phyloP scores from a whole-genome alignment of 345 rosid species.

The Melaleuca alternifolia region DNA sequence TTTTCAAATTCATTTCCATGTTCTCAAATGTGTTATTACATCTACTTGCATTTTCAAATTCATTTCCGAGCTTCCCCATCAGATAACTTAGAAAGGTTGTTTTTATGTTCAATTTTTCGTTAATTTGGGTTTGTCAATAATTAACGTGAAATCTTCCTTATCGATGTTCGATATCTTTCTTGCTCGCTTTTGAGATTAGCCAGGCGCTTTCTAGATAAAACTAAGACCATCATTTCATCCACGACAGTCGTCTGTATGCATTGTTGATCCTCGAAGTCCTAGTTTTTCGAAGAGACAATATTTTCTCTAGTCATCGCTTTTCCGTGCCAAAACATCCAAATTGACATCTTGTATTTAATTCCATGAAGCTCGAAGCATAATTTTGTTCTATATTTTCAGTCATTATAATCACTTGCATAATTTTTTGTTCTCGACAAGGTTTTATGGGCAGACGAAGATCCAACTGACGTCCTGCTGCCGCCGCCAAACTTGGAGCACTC shows the following conservation, averaged over 20 bases:
- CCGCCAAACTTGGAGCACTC: slow-evolving; percentile 10
- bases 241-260: neutral
- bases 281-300: neutral
- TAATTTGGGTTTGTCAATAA: neutral
- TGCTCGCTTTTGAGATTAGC: neutral
- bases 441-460: neutral
- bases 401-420: neutral
- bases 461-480: neutral
- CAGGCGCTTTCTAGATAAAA: neutral
- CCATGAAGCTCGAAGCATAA: neutral
- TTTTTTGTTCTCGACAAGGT: neutral
- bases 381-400: neutral
- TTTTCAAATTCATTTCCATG: neutral
- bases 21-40: neutral
- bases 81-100: neutral
- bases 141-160: neutral
- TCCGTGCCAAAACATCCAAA: neutral
- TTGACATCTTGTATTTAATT: neutral
- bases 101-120: neutral
- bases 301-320: neutral
- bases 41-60: neutral
- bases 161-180: neutral
- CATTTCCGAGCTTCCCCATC: neutral
- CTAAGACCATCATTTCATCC: neutral
- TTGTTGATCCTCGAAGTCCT: neutral